phyloP scores from a whole-genome alignment of 352 stramenopile species.

The Pythium aristosporum region DNA sequence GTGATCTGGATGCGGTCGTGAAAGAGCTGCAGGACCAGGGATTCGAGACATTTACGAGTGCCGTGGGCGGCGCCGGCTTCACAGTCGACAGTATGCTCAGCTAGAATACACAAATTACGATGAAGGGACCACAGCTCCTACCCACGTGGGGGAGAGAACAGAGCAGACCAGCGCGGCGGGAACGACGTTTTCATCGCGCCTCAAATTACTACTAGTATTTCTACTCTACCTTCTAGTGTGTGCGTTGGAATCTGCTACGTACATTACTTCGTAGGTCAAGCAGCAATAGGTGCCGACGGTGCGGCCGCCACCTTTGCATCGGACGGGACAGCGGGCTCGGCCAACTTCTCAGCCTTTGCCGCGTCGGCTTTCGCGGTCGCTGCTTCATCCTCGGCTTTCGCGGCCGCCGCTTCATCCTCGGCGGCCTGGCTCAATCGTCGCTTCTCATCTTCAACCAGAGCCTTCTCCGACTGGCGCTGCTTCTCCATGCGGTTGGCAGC shows the following conservation, averaged over 20 bases:
- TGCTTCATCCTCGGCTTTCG: not conserved
- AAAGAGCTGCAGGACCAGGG: slow-evolving; percentile 37
- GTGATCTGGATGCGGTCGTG: slow-evolving; percentile 43
- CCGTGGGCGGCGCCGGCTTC: slow-evolving; percentile 23
- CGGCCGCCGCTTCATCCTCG: not conserved
- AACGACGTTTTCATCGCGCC: not conserved
- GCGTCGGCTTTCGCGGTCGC: not conserved
- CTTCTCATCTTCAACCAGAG: slow-evolving; percentile 19
- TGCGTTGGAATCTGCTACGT: too few species aligned
- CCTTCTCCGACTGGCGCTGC: slow-evolving; percentile 21
- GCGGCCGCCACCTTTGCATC: not conserved
- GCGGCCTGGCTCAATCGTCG: slow-evolving; percentile 13
- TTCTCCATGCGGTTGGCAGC: slow-evolving; percentile 75
- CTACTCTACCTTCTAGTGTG: slow-evolving; percentile 11
- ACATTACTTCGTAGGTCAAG: not conserved
- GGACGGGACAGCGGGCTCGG: not conserved
- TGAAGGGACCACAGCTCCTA: not conserved
- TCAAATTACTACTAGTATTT: not conserved
- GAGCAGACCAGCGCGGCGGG: not conserved
- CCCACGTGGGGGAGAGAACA: not conserved
- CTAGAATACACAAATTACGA: not conserved
- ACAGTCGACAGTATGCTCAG: slow-evolving; percentile 8
- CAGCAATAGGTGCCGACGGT: slow-evolving; percentile 1
- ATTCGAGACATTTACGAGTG: slow-evolving; percentile 28
- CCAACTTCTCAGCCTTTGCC: not conserved